These are phyloP conservation scores for Chaetomiaceae sp. DNA, from an alignment of 2,329 filamentous ascomycete genomes.

Conservation along the genomic window DNA sequence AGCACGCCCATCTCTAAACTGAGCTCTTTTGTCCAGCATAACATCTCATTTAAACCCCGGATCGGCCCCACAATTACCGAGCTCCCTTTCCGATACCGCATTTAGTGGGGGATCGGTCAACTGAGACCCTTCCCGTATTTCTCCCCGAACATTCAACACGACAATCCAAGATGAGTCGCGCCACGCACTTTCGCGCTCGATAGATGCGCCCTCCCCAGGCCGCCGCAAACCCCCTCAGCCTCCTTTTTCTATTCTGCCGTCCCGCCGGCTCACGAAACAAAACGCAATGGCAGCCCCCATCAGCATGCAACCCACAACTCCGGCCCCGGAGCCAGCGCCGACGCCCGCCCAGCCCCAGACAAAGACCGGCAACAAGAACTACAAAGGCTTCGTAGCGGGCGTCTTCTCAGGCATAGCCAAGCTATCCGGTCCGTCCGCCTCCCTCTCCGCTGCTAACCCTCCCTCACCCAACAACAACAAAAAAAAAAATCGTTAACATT, in stretches of 20 bases:
- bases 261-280: neutral
- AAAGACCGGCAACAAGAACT: conserved; percentile 53
- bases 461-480: neutral
- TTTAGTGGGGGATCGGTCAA: conserved; percentile 4
- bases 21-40: no score
- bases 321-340: conserved; percentile 11
- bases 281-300: conserved; percentile 17
- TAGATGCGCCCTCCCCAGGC: neutral
- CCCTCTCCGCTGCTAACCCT: neutral
- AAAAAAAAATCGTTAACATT: no score
- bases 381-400: conserved; percentile 96
- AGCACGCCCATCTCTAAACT: no score
- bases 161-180: neutral
- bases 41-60: no score
- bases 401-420: conserved; percentile 93
- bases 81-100: conserved; percentile 20
- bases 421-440: conserved; percentile 61
- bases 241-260: neutral
- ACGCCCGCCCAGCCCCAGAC: conserved; percentile 3
- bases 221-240: neutral
- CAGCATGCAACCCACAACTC: neutral
- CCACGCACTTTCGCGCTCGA: neutral
- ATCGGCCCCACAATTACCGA: conserved; percentile 13
- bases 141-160: neutral
- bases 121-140: neutral